phyloP scores from a whole-genome alignment of 2,329 filamentous ascomycete species.

The Gyromitra esculenta region DNA sequence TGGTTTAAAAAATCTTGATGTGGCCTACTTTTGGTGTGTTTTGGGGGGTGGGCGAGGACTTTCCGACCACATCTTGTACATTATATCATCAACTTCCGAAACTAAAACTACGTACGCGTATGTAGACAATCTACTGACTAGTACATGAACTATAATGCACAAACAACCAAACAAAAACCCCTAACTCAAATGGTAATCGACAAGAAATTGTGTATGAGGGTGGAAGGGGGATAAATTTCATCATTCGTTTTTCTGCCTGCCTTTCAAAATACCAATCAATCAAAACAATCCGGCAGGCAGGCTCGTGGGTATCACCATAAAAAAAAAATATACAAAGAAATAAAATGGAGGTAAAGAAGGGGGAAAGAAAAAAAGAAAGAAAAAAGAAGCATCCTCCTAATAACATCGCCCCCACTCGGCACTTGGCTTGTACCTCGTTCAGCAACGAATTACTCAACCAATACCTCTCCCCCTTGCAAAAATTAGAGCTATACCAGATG shows the following conservation, averaged over 20 bases:
- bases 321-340: slow-evolving; percentile 13
- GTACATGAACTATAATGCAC: slow-evolving; percentile 25
- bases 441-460: slow-evolving; percentile 11
- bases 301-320: slow-evolving; percentile 41
- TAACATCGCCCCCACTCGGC: neutral
- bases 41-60: no score
- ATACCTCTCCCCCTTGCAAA: neutral
- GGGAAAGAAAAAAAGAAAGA: slow-evolving; percentile 19
- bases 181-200: neutral
- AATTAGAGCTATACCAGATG: slow-evolving; percentile 12
- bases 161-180: neutral
- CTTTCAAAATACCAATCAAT: neutral
- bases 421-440: neutral
- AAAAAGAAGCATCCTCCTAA: neutral
- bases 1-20: no score
- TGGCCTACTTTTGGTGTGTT: no score
- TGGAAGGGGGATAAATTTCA: neutral
- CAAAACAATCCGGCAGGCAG: slow-evolving; percentile 23
- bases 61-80: no score
- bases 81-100: neutral
- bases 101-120: neutral
- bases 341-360: neutral
- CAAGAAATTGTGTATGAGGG: slow-evolving; percentile 2
- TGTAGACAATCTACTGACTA: neutral
- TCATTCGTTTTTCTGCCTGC: slow-evolving; percentile 21